Base-by-base conservation (phyloP, 495 filamentous ascomycete genomes). In the Penicillium desertorum region DNA sequence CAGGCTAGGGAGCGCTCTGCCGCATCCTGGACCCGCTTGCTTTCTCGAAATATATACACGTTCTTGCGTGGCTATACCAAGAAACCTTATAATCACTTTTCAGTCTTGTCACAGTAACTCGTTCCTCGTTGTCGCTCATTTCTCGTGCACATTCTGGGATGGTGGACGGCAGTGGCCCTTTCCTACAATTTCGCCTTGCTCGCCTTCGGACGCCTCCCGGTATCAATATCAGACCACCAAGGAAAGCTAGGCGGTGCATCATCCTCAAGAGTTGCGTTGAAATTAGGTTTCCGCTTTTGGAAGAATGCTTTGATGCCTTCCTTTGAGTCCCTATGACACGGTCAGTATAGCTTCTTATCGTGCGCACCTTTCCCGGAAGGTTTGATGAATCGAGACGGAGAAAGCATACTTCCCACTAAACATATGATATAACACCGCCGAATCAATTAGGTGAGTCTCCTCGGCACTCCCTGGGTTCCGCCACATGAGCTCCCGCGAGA, bases 401-500 rank as follows among this genome's bases (percentile, higher is more conserved):
- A 19, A 6, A 39, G 14, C 41, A 17, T 51, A 66, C 59, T 59
- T 66, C 30, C 70, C 70, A 45, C 63, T 51, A 66, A 83, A 83
- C 58, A 85, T 62, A 57, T 80, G 76, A 56, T 76, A 78, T 47
- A 86, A 61, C 10, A 85, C 61, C 62, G 70, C 73, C 46, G 73
- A 78, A 69, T 85, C 81, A 16, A 85, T 62, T 41, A 83, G 57
- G 69, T 84, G 81, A 43, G 79, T 69, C 25, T 70, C 81, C 62
- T 86, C 81, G 2, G 83, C 75, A 30, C 65, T 70, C 2, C 69
- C 76, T 8, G 74, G 75, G 52, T 74, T 73, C 25, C 79, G 69
- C 68, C 75, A 85, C 71, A 85, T 79, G 59, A 85, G 58, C 60
- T 82, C 75, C 55, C 69, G 73, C 72, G 81, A 83, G 47, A 84